Evolutionary conservation across 2,329 filamentous ascomycete genomes (phyloP), one percentile per base, ranked within the genome.

Genomic region (Calonectria hongkongensis): DNA sequence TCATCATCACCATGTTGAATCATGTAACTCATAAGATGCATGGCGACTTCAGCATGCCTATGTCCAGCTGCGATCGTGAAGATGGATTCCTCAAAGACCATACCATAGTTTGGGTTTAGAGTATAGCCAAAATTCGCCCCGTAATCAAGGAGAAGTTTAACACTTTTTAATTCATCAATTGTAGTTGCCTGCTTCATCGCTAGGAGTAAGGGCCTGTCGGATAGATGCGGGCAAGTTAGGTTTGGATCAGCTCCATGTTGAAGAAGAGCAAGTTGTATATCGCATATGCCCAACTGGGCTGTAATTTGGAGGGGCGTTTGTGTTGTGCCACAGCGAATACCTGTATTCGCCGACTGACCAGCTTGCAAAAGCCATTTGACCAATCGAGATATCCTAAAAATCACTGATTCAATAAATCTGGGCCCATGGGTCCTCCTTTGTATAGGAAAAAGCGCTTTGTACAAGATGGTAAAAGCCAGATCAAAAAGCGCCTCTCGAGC

Each of bases 301-400:
- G 16, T 13, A 33, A 36, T 36, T 36, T 56, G 51, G 21, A 56
- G 33, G 1, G 51, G 51, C 4, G 28, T 56, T 25, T 21, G n/a
- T n/a, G n/a, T n/a, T n/a, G 12, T n/a, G 9, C 13, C 15, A 7
- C 4, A 33, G 30, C 30, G 15, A 30, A 56, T 36, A 10, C 2
- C 2, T 33, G n/a, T 56, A n/a, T 56, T 33, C 27, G 30, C 13
- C 10, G 51, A n/a, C 33, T 56, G 51, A n/a, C 51, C 16, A 15
- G 16, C 33, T 56, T 56, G 15, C 30, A 56, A 56, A 36, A 56
- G 51, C 51, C 51, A 56, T 21, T 39, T 39, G 33, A 56, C 12
- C 5, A 56, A 1, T 36, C 16, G 51, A 21, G 51, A 39, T 36
- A 56, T 36, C 16, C 28, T 56, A 15, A 30, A 30, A 9, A 56